Evolutionary conservation across 805 yeast species (phyloP), one percentile per base, ranked within the genome.

Genomic region (Yarrowia divulgata): DNA sequence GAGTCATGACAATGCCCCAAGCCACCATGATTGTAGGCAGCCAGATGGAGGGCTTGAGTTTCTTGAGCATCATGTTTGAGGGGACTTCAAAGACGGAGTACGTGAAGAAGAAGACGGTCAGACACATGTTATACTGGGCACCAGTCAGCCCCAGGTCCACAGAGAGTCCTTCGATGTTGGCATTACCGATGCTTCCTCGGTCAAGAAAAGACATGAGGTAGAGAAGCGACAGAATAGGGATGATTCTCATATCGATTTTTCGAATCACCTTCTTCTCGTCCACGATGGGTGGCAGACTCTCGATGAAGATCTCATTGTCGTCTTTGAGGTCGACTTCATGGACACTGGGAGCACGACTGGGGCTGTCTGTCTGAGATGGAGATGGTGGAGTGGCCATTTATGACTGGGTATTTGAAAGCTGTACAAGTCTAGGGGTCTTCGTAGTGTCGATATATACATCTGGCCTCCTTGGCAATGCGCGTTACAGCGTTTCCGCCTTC

Each of bases 171-270:
- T 84, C 87, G 52, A 84, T 78, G 71, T 85, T 78, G 3, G 87
- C 87, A 72, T 83, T 81, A 9, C 87, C 88, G 71, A 85, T 83
- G 71, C 84, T 85, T 72, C 84, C 83, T 67, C 87, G 73, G 74
- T 85, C 88, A 68, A 85, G 76, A 72, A 83, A 85, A 63, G 84
- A 83, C 63, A 84, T 76, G 66, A 85, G 81, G 71, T 84, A 84
- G 48, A 84, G 79, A 45, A 79, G 73, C 19, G 84, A 81, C 57
- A 84, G 73, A 78, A 82, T 80, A 2, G 87, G 86, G 70, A 84
- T 77, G 63, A 84, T 74, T 49, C 84, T 73, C 32, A 77, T 43
- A 71, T 84, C 87, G 16, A 82, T 75, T 70, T 81, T 84, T 68
- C 83, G 73, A 32, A 75, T 67, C 19, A 74, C 68, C 42, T 67